Conservation (phyloP, 2,329 filamentous ascomycete species). For the Geosmithia putterillii region DNA sequence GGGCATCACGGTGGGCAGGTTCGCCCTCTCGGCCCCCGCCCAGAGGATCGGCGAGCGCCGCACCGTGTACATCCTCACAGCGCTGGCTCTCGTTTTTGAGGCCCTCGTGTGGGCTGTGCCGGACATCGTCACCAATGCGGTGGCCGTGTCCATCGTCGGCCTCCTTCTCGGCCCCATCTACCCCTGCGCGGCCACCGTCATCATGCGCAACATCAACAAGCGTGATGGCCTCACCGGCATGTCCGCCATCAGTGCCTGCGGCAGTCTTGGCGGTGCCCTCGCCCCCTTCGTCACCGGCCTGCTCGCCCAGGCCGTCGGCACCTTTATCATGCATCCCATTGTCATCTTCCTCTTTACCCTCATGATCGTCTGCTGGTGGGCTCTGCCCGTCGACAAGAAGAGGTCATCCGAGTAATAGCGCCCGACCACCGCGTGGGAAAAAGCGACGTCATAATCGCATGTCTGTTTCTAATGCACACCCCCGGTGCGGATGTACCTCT, state of each 20-base stretch:
- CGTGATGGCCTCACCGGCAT: constrained; percentile 50
- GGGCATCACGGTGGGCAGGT: constrained; percentile 66
- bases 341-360: constrained; percentile 51
- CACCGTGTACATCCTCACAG: constrained; percentile 51
- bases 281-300: constrained; percentile 56
- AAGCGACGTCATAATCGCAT: no score
- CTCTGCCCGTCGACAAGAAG: constrained; percentile 44
- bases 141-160: constrained; percentile 58
- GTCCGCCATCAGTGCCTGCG: constrained; percentile 57
- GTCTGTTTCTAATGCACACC: no score
- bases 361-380: constrained; percentile 56
- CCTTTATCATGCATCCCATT: constrained; percentile 55
- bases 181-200: constrained; percentile 56
- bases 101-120: constrained; percentile 70
- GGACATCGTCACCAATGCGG: constrained; percentile 59
- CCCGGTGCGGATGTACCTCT: no score
- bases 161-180: constrained; percentile 69
- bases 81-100: constrained; percentile 54
- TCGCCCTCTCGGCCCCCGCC: constrained; percentile 55
- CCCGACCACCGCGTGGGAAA: no score
- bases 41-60: constrained; percentile 56
- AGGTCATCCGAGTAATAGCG: constrained; percentile 39
- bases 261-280: constrained; percentile 54
- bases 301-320: constrained; percentile 47
- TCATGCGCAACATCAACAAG: constrained; percentile 46